Evolutionary conservation across 352 stramenopile species (phyloP), one percentile per base, ranked within the genome.

Genomic region (Bremia lactucae): DNA sequence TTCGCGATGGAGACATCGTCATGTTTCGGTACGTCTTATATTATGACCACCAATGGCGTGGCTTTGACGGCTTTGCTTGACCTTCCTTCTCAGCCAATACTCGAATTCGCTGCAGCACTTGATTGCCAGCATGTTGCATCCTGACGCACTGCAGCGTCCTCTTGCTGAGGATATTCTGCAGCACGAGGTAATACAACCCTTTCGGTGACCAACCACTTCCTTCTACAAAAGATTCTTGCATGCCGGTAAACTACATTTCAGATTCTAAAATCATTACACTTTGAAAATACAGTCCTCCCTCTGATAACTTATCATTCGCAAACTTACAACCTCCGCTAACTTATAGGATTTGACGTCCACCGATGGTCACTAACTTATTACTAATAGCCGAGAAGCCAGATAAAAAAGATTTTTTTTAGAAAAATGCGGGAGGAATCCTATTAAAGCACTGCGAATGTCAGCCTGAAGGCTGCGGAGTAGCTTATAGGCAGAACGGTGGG

Each of bases 111-210:
- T 92, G 26, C 79, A 89, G 66, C 76, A 92, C 42, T 46, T 92
- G 31, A 87, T 89, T 36, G 73, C 72, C 16, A 85, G 65, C 46
- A 88, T 92, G 79, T 83, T 92, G 79, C 79, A 92, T 46, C 79
- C 76, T 10, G 79, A 92, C 34, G 74, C 74, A n/a, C 56, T 89
- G 29, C 74, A 88, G 40, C 72, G 79, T 15, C 79, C 79, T 29
- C 66, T 81, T 2, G 76, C 79, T 21, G 74, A 87, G 40, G 79
- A 92, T 42, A 92, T 92, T 31, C 28, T 92, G 39, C 76, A 88
- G 56, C 79, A 92, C 36, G 79, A 91, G 37, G 72, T 85, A 19
- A 70, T 91, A 28, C 54, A 76, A 16, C 71, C 77, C 20, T 86
- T 83, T 57, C 59, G 62, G 25, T 67, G 46, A 67, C 13, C 31